Evolutionary conservation across 441 rosid genomes (phyloP), one percentile per base, ranked within the genome.

Genomic region (Aquilaria agallochum): DNA sequence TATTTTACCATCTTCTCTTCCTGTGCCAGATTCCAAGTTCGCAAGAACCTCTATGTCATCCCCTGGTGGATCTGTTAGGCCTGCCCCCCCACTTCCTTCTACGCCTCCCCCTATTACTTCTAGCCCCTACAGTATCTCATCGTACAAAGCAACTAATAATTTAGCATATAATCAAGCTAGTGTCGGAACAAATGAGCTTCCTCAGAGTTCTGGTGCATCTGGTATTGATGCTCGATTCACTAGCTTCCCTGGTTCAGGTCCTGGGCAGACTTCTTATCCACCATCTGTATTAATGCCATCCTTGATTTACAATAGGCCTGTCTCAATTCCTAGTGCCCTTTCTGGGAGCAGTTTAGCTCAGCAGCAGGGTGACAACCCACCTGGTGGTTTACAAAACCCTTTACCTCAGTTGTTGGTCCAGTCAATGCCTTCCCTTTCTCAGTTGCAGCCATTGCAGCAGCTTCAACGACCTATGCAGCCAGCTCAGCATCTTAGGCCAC

Each of bases 21-120:
- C 67, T 6, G 13, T 65, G 51, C 61, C 72, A 69, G 85, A 81
- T 68, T 66, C 80, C 56, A 81, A 81, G 78, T 76, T 73, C 68
- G 42, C 78, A 53, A 61, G 82, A 58, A 60, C 63, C 68, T 72
- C 80, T 14, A 53, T 65, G 63, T 77, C 83, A 62, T 86, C 93
- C 54, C 83, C 91, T 9, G 73, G 88, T 76, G 87, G 92, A 74
- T 82, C 92, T 69, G 71, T 79, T 50, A 80, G 96, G 81, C 89
- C 84, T 73, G 83, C 81, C 69, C 90, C 92, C 14, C 96, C 96
- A 9, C 92, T 83, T 71, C 97, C 96, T 65, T 90, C 92, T 51
- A 83, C 89, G 31, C 87, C 89, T 30, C 90, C 95, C 59, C 98
- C 96, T 13, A 86, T 83, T 76, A 80, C 97, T 55, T 83, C 98